These are phyloP conservation scores for Trypanosoma avium DNA, from an alignment of 208 protist species.

Conservation along the genomic window DNA sequence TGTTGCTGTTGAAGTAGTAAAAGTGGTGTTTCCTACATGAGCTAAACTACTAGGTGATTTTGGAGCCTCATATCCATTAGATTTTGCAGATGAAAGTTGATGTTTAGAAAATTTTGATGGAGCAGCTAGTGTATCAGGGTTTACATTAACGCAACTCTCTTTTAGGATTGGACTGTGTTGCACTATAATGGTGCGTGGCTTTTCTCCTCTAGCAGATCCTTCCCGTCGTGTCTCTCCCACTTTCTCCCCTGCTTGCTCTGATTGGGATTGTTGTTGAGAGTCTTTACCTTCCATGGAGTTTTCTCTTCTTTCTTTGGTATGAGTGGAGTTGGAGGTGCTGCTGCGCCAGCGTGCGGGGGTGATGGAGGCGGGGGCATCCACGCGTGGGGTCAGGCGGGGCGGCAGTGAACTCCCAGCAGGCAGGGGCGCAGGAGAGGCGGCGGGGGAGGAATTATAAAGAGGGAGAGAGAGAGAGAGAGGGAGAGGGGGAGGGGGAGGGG, in stretches of 20 bases:
- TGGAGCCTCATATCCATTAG: neutral
- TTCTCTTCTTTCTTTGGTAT: too few species aligned
- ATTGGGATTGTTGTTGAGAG: neutral
- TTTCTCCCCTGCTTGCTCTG: neutral
- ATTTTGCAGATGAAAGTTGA: neutral
- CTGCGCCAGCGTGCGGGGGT: slow-evolving; percentile 8
- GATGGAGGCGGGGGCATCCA: slow-evolving; percentile 8
- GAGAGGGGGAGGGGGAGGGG: neutral
- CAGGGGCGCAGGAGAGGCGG: neutral
- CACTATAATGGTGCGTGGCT: slow-evolving; percentile 5
- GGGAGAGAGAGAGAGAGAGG: slow-evolving; percentile 3
- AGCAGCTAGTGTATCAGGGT: neutral
- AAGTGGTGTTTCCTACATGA: neutral
- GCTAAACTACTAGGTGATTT: neutral
- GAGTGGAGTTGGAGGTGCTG: too few species aligned
- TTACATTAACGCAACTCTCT: neutral
- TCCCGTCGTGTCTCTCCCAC: neutral
- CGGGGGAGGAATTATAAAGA: neutral
- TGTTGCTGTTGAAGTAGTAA: too few species aligned
- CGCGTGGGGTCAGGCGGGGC: neutral
- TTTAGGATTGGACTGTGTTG: slow-evolving; percentile 23
- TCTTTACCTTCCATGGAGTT: neutral
- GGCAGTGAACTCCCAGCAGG: slow-evolving; percentile 2
- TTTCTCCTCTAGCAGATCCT: neutral
- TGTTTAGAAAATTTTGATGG: neutral